These are phyloP conservation scores for Scheffersomyces cryptocercus DNA, from an alignment of 1,139 yeast genomes.

Conservation along the genomic window DNA sequence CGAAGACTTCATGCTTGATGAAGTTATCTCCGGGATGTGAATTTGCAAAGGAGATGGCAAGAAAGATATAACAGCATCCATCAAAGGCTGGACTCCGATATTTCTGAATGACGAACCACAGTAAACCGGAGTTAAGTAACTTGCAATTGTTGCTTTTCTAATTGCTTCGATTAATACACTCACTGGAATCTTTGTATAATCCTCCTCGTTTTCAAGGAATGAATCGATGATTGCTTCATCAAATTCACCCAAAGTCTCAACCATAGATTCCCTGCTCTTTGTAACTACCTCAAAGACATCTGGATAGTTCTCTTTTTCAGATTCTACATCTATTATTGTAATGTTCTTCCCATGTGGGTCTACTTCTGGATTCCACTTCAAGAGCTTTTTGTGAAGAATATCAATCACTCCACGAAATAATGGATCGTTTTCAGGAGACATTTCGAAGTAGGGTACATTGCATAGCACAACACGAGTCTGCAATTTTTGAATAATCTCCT, in stretches of 20 bases:
- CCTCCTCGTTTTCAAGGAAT: conserved; percentile 69
- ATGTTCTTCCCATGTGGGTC: conserved; percentile 60
- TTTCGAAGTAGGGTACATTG: conserved; percentile 72
- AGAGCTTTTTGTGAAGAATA: conserved; percentile 63
- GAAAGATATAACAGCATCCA: conserved; percentile 77
- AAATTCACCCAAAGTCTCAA: conserved; percentile 80
- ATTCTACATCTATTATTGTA: conserved; percentile 43
- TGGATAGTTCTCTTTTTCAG: conserved; percentile 25
- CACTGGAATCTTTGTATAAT: conserved; percentile 64
- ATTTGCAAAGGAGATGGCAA: conserved; percentile 82
- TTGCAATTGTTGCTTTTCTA: conserved; percentile 58
- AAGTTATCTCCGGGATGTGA: conserved; percentile 53
- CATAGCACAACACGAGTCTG: conserved; percentile 73
- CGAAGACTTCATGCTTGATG: conserved; percentile 16
- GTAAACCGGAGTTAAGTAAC: conserved; percentile 70
- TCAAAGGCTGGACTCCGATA: conserved; percentile 90
- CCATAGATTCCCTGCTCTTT: conserved; percentile 68
- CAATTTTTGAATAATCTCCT: conserved; percentile 77
- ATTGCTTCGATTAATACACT: conserved; percentile 56
- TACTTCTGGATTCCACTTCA: conserved; percentile 56
- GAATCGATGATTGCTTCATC: conserved; percentile 78
- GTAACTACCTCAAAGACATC: conserved; percentile 49
- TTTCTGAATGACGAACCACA: conserved; percentile 94
- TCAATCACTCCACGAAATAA: conserved; percentile 82
- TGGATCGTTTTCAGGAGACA: conserved; percentile 37